phyloP scores from a whole-genome alignment of 176 grass and related monocot species.

The Oryza glumipatula region DNA sequence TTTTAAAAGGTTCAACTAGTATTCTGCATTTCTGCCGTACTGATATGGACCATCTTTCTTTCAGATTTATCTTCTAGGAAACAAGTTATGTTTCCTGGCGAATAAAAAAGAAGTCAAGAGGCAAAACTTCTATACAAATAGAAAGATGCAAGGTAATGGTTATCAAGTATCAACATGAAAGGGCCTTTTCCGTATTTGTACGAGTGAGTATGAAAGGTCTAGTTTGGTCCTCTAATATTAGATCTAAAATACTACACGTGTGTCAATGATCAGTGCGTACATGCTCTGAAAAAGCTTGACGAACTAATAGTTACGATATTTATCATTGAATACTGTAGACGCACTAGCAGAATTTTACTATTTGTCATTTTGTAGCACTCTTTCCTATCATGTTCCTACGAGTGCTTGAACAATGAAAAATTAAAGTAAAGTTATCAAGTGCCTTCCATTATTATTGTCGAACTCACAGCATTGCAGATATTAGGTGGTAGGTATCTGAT shows the following conservation, averaged over 20 bases:
- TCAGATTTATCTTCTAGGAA: background rate
- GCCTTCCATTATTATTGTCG: conserved; percentile 1
- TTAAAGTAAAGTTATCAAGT: conserved; percentile 36
- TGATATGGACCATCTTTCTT: background rate
- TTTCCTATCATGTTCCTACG: conserved; percentile 19
- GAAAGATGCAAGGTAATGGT: background rate
- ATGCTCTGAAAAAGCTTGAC: background rate
- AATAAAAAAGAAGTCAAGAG: background rate
- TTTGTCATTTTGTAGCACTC: conserved; percentile 15
- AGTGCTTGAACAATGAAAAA: conserved; percentile 30
- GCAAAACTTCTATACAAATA: conserved; percentile 1
- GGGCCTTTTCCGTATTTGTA: conserved; percentile 13
- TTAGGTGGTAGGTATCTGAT: conserved; percentile 31
- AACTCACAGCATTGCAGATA: conserved; percentile 25
- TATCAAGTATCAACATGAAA: conserved; percentile 8
- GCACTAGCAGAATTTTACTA: background rate
- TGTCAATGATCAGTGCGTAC: background rate
- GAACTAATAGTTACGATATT: conserved; percentile 21
- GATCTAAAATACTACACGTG: background rate
- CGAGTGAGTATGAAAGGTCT: background rate
- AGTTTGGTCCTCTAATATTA: background rate
- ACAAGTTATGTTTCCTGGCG: background rate
- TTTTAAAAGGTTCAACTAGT: background rate
- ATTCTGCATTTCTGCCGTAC: conserved; percentile 13
- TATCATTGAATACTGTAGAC: background rate